Evolutionary conservation across 75 land plant species (phyloP).

Genomic region (Cunninghamia lanceolata): DNA sequence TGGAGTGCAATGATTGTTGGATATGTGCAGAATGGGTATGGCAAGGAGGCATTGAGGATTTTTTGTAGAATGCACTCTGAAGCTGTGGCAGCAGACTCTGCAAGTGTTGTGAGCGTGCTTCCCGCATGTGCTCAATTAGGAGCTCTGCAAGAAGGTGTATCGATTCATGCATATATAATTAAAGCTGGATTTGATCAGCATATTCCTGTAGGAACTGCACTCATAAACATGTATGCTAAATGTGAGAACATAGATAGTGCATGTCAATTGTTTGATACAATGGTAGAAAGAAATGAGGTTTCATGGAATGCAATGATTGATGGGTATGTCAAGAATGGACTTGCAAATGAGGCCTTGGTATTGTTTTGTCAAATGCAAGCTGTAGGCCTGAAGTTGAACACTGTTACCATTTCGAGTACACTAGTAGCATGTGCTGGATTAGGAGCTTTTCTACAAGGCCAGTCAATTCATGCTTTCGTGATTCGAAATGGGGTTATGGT

Average conservation of each 20-base stretch:
- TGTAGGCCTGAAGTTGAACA: slow-evolving; percentile 10
- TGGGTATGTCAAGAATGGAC: slow-evolving; percentile 25
- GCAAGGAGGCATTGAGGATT: slow-evolving; percentile 30
- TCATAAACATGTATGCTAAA: slow-evolving; percentile 50
- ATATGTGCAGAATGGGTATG: slow-evolving; percentile 33
- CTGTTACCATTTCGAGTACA: slow-evolving; percentile 27
- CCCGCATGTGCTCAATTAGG: slow-evolving; percentile 42
- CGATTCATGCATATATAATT: slow-evolving; percentile 26
- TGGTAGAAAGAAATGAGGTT: slow-evolving; percentile 25
- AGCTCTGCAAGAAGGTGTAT: slow-evolving; percentile 29
- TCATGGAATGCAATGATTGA: slow-evolving; percentile 64
- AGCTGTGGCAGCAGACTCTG: slow-evolving; percentile 13
- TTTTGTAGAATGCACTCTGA: slow-evolving; percentile 23
- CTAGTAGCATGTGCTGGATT: slow-evolving; percentile 27
- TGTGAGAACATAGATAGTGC: slow-evolving; percentile 50
- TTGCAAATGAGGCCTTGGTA: slow-evolving; percentile 16
- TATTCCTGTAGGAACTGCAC: slow-evolving; percentile 27
- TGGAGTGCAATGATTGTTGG: slow-evolving; percentile 63
- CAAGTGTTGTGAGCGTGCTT: slow-evolving; percentile 28
- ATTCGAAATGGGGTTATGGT: slow-evolving; percentile 18
- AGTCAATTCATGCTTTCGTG: slow-evolving; percentile 30
- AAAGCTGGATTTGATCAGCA: slow-evolving; percentile 25
- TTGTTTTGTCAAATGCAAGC: slow-evolving; percentile 16
- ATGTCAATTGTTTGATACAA: slow-evolving; percentile 32
- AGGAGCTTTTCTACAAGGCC: slow-evolving; percentile 16